Percentiles rank a stretch among this genome's conserved stretches.
phyloP scores from a whole-genome alignment of 441 rosid genomes.

The Aquilaria agallochum region DNA sequence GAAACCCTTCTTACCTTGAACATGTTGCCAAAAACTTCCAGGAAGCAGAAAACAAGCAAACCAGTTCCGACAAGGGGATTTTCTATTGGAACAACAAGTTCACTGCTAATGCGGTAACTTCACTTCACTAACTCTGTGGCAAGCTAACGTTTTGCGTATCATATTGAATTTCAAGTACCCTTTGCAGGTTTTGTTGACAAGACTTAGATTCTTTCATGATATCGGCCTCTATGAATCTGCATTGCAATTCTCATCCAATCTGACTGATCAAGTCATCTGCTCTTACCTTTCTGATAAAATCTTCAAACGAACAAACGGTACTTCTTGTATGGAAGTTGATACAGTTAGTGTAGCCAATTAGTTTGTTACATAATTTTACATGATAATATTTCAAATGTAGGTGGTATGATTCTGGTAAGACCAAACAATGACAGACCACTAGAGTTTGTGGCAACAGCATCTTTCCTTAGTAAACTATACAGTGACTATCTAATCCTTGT shows the following conservation, averaged over 20 bases:
- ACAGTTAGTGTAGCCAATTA: not conserved
- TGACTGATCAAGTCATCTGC: slow-evolving; percentile 35
- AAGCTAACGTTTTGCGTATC: not conserved
- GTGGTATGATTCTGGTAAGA: slow-evolving; percentile 51
- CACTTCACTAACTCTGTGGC: not conserved
- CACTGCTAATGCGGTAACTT: slow-evolving; percentile 35
- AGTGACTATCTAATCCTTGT: slow-evolving; percentile 48
- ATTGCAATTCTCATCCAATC: slow-evolving; percentile 27
- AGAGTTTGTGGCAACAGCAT: slow-evolving; percentile 51
- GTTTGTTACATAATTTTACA: not conserved
- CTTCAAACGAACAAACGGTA: slow-evolving; percentile 39
- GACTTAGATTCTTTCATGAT: slow-evolving; percentile 45
- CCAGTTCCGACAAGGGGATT: slow-evolving; percentile 32
- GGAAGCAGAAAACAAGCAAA: slow-evolving; percentile 38
- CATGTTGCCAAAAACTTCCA: slow-evolving; percentile 31
- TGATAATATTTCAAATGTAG: slow-evolving; percentile 12
- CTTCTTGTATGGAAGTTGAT: slow-evolving; percentile 4
- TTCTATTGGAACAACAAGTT: slow-evolving; percentile 68
- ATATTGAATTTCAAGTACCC: not conserved
- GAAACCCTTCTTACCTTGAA: slow-evolving; percentile 39
- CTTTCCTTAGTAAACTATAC: slow-evolving; percentile 54
- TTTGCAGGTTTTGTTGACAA: slow-evolving; percentile 43
- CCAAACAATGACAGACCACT: slow-evolving; percentile 32
- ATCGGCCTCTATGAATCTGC: slow-evolving; percentile 36
- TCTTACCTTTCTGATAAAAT: slow-evolving; percentile 34